Conservation (phyloP, 2,329 filamentous ascomycete species). For the Penicillium sp. region DNA sequence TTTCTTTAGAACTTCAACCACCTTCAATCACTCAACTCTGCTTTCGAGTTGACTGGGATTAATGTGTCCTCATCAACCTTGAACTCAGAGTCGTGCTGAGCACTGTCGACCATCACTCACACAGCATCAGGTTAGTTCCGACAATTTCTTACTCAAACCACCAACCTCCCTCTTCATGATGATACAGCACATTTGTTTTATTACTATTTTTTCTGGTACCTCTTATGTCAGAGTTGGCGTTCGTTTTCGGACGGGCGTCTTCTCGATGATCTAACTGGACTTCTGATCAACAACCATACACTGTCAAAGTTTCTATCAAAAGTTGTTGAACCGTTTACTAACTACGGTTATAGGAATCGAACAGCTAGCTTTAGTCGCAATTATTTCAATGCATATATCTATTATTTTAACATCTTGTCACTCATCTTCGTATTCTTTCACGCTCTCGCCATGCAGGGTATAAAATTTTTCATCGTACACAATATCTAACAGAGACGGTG, state of each 20-base stretch:
- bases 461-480: neutral
- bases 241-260: slow-evolving; percentile 40
- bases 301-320: slow-evolving; percentile 7
- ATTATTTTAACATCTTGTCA: neutral
- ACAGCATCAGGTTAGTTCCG: slow-evolving; percentile 28
- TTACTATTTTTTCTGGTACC: slow-evolving; percentile 90
- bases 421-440: neutral
- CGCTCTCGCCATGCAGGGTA: neutral
- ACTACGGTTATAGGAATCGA: slow-evolving; percentile 17
- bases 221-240: slow-evolving; percentile 79
- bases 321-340: slow-evolving; percentile 21
- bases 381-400: neutral
- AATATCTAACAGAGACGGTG: too few relatives aligned
- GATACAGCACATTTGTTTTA: slow-evolving; percentile 61
- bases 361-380: neutral
- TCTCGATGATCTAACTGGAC: slow-evolving; percentile 81
- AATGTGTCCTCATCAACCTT: slow-evolving; percentile 13
- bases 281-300: slow-evolving; percentile 62
- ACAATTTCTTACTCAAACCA: slow-evolving; percentile 33
- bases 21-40: neutral
- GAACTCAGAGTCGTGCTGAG: neutral
- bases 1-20: slow-evolving; percentile 7
- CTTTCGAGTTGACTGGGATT: slow-evolving; percentile 11
- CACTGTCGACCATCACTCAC: neutral
- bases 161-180: slow-evolving; percentile 58